Conservation (phyloP, 768 basidiomycete genomes). For the Suillus subluteus region DNA sequence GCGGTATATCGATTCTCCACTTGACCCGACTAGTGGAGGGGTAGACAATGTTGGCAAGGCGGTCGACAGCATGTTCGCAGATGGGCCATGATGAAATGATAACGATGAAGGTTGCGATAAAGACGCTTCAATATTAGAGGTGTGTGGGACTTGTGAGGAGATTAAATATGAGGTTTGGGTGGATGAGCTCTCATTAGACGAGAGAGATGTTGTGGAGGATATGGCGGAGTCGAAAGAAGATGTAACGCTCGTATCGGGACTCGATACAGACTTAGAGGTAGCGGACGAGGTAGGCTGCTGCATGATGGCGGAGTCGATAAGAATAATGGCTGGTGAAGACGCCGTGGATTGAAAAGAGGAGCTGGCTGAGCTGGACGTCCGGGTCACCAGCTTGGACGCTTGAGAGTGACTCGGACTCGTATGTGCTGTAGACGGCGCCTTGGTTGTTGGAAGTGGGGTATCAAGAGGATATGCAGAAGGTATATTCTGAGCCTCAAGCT, state of each 20-base stretch:
- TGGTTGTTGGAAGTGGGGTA: not conserved
- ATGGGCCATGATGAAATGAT: constrained; percentile 9
- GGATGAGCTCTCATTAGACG: not conserved
- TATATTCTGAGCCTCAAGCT: not conserved
- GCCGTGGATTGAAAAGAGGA: not conserved
- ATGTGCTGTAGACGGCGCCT: not conserved
- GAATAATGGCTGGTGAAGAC: not conserved
- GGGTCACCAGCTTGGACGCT: not conserved
- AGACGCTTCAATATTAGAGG: not conserved
- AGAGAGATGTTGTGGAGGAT: not conserved
- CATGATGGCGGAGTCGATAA: not conserved
- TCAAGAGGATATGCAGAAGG: not conserved
- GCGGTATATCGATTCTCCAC: constrained; percentile 92
- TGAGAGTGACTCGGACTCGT: not conserved
- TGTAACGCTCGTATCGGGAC: not conserved
- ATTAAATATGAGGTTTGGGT: not conserved
- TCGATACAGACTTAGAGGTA: not conserved
- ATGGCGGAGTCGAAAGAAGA: not conserved
- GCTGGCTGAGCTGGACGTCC: not conserved
- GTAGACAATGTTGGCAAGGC: not conserved
- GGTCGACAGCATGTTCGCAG: constrained; percentile 5
- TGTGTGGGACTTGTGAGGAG: not conserved
- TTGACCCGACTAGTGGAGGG: constrained; percentile 12
- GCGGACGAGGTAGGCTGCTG: not conserved
- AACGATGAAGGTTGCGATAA: not conserved